Conservation (phyloP, 73 alveolate genomes). For the Symbiodinium pilosum region DNA sequence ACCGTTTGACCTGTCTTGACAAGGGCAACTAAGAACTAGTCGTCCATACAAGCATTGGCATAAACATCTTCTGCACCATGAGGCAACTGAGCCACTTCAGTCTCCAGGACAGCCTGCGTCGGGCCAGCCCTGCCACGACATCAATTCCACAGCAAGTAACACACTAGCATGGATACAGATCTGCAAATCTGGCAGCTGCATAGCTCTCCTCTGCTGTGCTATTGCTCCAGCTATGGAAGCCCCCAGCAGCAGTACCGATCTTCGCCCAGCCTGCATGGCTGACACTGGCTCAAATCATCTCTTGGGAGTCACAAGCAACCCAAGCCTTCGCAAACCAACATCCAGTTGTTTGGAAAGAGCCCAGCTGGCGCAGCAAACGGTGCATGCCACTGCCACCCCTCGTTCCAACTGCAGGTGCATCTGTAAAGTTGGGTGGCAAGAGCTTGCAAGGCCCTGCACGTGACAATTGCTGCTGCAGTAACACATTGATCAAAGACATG, state of each 20-base stretch:
- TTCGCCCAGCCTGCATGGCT: not conserved
- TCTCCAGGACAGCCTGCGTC: not conserved
- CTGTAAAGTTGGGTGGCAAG: too few species aligned
- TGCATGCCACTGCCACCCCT: not conserved
- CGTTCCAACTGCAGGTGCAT: too few species aligned
- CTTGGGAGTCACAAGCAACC: too few species aligned
- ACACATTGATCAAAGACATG: too few species aligned
- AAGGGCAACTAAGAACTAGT: too few species aligned
- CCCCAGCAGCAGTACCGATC: not conserved
- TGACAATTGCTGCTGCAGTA: too few species aligned
- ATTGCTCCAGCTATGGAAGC: not conserved
- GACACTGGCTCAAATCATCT: too few species aligned
- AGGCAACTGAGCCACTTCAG: not conserved
- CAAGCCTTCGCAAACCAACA: too few species aligned
- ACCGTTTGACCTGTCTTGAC: not conserved
- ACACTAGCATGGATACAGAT: not conserved
- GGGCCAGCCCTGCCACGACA: not conserved
- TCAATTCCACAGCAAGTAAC: not conserved
- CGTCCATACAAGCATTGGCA: not conserved
- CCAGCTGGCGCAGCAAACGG: constrained; percentile 6
- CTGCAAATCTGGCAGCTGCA: not conserved
- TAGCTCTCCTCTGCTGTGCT: too few species aligned
- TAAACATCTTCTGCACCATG: not conserved
- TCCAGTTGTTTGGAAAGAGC: too few species aligned
- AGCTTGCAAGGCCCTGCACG: too few species aligned